Percentiles rank a stretch among this genome's conserved stretches.
These are phyloP conservation scores for Trichoderma afroharzianum DNA, from an alignment of 2,329 filamentous ascomycete species.

Conservation along the genomic window DNA sequence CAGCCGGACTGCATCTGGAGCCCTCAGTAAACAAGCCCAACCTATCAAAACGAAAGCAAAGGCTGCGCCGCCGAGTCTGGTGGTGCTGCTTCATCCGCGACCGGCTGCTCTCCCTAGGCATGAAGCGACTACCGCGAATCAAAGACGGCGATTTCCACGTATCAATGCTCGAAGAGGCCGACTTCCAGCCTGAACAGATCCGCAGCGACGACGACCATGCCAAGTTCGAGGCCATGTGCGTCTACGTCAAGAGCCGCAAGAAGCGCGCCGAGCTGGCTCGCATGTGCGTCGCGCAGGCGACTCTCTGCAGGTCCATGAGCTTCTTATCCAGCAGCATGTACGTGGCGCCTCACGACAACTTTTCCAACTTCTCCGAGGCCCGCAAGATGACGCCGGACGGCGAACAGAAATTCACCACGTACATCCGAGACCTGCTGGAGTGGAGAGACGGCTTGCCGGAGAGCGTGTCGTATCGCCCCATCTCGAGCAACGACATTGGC, in stretches of 20 bases:
- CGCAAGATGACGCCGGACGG: neutral
- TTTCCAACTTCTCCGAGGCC: neutral
- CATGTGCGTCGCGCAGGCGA: slow-evolving; percentile 11
- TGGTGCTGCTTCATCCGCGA: slow-evolving; percentile 16
- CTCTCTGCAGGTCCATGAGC: slow-evolving; percentile 7
- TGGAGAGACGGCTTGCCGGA: slow-evolving; percentile 10
- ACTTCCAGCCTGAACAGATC: slow-evolving; percentile 12
- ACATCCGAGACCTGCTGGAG: slow-evolving; percentile 13
- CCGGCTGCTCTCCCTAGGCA: slow-evolving; percentile 5
- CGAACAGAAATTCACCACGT: slow-evolving; percentile 11
- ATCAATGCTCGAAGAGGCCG: slow-evolving; percentile 8
- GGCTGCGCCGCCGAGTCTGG: slow-evolving; percentile 7
- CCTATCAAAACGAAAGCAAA: slow-evolving; percentile 2
- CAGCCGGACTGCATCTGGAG: slow-evolving; percentile 9
- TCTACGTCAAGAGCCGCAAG: slow-evolving; percentile 12
- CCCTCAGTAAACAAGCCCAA: slow-evolving; percentile 6
- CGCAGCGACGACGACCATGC: slow-evolving; percentile 5
- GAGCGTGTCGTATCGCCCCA: slow-evolving; percentile 10
- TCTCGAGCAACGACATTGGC: slow-evolving; percentile 9
- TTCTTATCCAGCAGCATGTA: slow-evolving; percentile 13
- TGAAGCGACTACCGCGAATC: slow-evolving; percentile 6
- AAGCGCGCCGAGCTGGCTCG: slow-evolving; percentile 9
- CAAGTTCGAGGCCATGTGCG: slow-evolving; percentile 5
- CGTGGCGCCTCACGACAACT: slow-evolving; percentile 6
- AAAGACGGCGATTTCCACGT: slow-evolving; percentile 10